These are phyloP conservation scores for Fusarium graminum DNA, from an alignment of 2,329 filamentous ascomycete genomes.

Conservation along the genomic window DNA sequence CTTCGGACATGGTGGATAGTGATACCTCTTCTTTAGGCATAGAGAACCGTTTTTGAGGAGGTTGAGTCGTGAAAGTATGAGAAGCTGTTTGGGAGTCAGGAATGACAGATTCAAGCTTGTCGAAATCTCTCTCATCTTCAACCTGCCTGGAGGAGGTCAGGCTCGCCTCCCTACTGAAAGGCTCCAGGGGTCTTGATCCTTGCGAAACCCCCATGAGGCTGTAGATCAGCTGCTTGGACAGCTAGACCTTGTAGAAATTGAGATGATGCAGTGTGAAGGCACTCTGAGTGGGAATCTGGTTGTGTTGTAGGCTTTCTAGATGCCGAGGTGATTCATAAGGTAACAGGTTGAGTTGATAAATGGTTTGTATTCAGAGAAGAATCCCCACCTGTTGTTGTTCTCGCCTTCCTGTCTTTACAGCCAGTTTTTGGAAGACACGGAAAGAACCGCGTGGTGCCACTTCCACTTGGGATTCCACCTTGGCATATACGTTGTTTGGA, in stretches of 20 bases:
- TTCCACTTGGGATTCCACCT: neutral
- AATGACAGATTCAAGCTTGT: slow-evolving; percentile 19
- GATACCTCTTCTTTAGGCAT: slow-evolving; percentile 40
- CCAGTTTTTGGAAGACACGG: neutral
- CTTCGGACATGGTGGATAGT: slow-evolving; percentile 39
- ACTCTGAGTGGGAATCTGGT: neutral
- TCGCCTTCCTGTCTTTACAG: neutral
- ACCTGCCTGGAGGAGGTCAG: slow-evolving; percentile 19
- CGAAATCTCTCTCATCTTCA: slow-evolving; percentile 26
- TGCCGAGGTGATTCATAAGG: neutral
- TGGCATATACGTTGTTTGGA: neutral
- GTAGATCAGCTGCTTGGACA: neutral
- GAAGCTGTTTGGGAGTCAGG: slow-evolving; percentile 28
- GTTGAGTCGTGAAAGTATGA: neutral
- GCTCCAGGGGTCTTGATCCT: neutral
- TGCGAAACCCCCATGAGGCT: slow-evolving; percentile 21
- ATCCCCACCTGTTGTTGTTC: neutral
- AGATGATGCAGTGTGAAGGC: neutral
- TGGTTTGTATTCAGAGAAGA: neutral
- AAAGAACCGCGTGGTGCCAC: neutral
- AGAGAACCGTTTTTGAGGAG: slow-evolving; percentile 29
- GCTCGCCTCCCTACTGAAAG: slow-evolving; percentile 8
- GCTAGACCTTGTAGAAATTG: neutral
- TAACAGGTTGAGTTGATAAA: neutral
- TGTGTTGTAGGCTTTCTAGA: neutral